Evolutionary conservation across 495 filamentous ascomycete genomes (phyloP), one percentile per base, ranked within the genome.

Genomic region (Tuber calosporum): DNA sequence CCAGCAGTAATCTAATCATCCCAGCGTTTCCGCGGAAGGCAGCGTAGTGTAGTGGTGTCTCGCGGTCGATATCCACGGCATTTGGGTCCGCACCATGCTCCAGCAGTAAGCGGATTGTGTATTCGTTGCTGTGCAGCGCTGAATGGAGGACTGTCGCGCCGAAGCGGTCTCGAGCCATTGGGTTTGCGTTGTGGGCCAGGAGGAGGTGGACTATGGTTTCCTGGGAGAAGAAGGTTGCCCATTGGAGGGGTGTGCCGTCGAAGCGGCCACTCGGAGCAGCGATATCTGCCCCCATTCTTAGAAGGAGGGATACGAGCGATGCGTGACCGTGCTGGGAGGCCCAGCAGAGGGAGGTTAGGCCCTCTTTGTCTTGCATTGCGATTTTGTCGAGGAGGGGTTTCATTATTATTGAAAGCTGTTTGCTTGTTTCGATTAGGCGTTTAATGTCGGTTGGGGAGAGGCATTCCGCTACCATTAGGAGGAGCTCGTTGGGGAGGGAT

Each of bases 401-500:
- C 17, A 73, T 22, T 36, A 66, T 53, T 39, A 20, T 19, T 8
- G 70, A 37, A 36, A 74, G 70, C 22, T 13, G 34, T n/a, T 66
- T 58, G 70, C 13, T 73, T 26, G 73, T 67, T 26, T 41, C 48
- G 37, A 62, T 22, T 39, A 74, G 73, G 34, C 58, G 36, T 41
- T 20, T 67, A 26, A 74, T n/a, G 39, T 74, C 69, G 26, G 36
- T 43, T 34, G 71, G 53, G 15, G 66, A 20, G 40, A 45, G 40
- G 22, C 43, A 40, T 30, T 73, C 70, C 22, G 37, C 19, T 36
- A 74, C 13, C 22, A 74, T 11, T 58, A 74, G 39, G 15, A 74
- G 39, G 70, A 74, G 73, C 40, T 74, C 73, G 48, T 73, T 74
- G 36, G 70, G 73, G 53, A 74, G 73, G n/a, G 73, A 73, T 37